Base-by-base conservation (phyloP, 2,329 filamentous ascomycete genomes). In the Phyllachora maydis region DNA sequence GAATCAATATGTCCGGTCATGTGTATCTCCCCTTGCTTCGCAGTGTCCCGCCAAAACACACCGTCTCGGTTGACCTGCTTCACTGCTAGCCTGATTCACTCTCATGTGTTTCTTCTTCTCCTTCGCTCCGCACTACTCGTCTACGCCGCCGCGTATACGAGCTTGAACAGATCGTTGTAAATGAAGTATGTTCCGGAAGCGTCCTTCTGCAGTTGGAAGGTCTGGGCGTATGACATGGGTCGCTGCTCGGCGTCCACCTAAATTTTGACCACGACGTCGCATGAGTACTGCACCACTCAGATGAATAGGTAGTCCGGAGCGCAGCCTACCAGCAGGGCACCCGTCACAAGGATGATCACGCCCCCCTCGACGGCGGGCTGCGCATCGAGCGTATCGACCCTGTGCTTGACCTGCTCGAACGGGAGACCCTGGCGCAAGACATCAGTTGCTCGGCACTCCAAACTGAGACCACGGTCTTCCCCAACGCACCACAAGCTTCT, bases 121-220 rank as follows among this genome's bases (percentile, higher is more conserved):
- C n/a, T n/a, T n/a, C n/a, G n/a, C n/a, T n/a, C n/a, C n/a, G n/a
- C n/a, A n/a, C n/a, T n/a, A n/a, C n/a, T n/a, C n/a, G n/a, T n/a
- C n/a, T n/a, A n/a, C 8, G 23, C 26, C 32, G 54, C 65, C 43
- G 51, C 59, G 51, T 77, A 85, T 37, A 92, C 65, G 31, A 95
- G 66, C 54, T 78, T 78, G 70, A 95, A 95, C 47, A 95, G 55
- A 49, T 95, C 85, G 60, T 95, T 93, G 57, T 72, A 73, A 45
- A 95, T 76, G 48, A 67, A 93, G 59, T 75, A 92, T n/a, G n/a
- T n/a, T 37, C 69, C 73, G 23, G 40, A 35, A 14, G 50, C 50
- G 26, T 81, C 74, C 30, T 68, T 71, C 34, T 68, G 50, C 32
- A 95, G 72, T 50, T 90, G 76, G 65, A 95, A 95, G 27, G 65